Conservation (phyloP, 2,329 filamentous ascomycete species). For the Xylariaceae sp. region DNA sequence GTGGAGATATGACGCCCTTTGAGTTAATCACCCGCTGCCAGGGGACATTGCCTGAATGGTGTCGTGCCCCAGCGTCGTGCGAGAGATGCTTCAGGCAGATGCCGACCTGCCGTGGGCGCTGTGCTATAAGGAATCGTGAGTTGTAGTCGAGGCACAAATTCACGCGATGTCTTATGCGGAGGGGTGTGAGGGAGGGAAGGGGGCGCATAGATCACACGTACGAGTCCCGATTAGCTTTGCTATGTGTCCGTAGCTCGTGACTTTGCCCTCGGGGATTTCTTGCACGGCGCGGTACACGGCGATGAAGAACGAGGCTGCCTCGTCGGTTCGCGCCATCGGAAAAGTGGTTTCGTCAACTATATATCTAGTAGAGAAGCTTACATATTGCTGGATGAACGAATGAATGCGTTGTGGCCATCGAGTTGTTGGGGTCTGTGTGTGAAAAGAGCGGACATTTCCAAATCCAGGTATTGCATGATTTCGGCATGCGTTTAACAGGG, state of each 20-base stretch:
- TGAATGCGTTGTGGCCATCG: too few relatives aligned
- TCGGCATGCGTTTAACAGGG: too few relatives aligned
- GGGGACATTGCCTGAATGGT: constrained; percentile 80
- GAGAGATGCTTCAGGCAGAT: constrained; percentile 88
- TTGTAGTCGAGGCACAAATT: neutral
- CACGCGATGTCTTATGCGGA: too few relatives aligned
- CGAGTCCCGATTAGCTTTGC: constrained; percentile 74
- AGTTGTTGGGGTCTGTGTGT: too few relatives aligned
- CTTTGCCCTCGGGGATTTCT: constrained; percentile 80
- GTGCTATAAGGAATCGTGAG: constrained; percentile 53
- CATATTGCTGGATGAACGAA: too few relatives aligned
- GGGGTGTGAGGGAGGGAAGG: neutral
- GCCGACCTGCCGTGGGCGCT: constrained; percentile 83
- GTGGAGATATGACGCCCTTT: constrained; percentile 83
- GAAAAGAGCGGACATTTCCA: too few relatives aligned
- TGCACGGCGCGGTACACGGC: constrained; percentile 84
- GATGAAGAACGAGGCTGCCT: constrained; percentile 75
- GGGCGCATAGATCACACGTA: constrained; percentile 47
- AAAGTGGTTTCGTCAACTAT: too few relatives aligned
- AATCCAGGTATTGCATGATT: too few relatives aligned
- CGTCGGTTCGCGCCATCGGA: constrained; percentile 73
- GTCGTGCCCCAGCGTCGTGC: constrained; percentile 55
- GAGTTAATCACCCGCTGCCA: constrained; percentile 95
- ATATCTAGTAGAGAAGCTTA: too few relatives aligned
- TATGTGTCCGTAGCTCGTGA: constrained; percentile 88